Conservation (phyloP, 192 early-diverging fungal species). For the Phlyctochytrium planicorne region DNA sequence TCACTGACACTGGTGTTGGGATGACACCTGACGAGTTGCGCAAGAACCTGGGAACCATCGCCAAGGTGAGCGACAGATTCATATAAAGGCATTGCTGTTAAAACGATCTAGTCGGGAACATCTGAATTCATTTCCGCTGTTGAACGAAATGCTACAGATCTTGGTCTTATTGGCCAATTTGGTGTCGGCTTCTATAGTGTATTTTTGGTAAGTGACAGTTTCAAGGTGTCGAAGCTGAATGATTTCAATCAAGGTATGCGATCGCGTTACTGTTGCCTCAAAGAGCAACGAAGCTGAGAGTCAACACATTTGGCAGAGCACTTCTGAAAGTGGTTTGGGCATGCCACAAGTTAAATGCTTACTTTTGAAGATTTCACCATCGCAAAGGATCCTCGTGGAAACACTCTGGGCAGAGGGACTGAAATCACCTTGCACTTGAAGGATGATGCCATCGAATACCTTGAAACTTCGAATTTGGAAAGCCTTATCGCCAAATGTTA, state of each 20-base stretch:
- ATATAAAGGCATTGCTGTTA: neutral
- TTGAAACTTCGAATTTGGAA: slow-evolving; percentile 68
- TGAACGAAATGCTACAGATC: slow-evolving; percentile 64
- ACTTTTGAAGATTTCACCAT: slow-evolving; percentile 70
- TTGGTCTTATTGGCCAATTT: slow-evolving; percentile 89
- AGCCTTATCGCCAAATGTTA: slow-evolving; percentile 70
- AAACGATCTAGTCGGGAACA: slow-evolving; percentile 71
- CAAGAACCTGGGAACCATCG: slow-evolving; percentile 94
- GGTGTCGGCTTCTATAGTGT: slow-evolving; percentile 99
- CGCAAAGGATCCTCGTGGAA: slow-evolving; percentile 83
- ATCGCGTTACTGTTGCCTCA: slow-evolving; percentile 87
- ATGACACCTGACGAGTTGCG: slow-evolving; percentile 90
- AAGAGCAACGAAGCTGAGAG: slow-evolving; percentile 78
- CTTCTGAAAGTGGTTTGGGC: slow-evolving; percentile 69
- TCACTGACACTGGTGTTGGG: slow-evolving; percentile 92
- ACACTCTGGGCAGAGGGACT: slow-evolving; percentile 91
- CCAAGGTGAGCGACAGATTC: slow-evolving; percentile 65
- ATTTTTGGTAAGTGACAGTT: too few relatives aligned
- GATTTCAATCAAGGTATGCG: too few relatives aligned
- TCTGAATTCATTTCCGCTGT: slow-evolving; percentile 80
- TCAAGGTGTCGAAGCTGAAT: too few relatives aligned
- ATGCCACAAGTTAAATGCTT: neutral
- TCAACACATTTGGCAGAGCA: slow-evolving; percentile 94
- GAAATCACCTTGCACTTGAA: slow-evolving; percentile 90
- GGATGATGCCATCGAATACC: slow-evolving; percentile 79